phyloP scores from a whole-genome alignment of 2,329 filamentous ascomycete species.

The Aspergillus pseudoviridinutans region DNA sequence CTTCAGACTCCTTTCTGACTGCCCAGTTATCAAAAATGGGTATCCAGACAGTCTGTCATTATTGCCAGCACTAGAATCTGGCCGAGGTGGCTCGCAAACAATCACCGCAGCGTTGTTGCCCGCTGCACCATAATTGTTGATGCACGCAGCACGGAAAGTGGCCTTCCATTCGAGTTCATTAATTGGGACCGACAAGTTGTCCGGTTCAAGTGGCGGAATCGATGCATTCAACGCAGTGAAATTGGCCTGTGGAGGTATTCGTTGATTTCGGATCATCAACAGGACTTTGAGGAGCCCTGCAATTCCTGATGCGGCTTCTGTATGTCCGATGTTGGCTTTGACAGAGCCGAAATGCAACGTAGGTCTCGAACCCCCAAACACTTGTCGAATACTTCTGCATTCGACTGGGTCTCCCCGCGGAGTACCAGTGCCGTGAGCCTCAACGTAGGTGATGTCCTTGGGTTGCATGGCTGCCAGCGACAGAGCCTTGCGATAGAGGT shows the following conservation, averaged over 20 bases:
- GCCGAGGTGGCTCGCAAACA: not conserved
- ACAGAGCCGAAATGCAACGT: slow-evolving; percentile 15
- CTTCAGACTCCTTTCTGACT: not conserved
- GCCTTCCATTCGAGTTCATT: not conserved
- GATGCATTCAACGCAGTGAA: not conserved
- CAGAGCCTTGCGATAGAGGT: not conserved
- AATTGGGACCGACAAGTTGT: not conserved
- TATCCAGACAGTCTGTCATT: not conserved
- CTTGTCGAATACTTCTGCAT: not conserved
- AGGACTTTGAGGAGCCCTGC: slow-evolving; percentile 20
- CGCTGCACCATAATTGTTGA: slow-evolving; percentile 9
- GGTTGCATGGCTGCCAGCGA: not conserved
- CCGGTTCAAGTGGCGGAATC: not conserved
- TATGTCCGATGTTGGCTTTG: slow-evolving; percentile 28
- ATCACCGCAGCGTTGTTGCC: slow-evolving; percentile 6
- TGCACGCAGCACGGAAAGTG: not conserved
- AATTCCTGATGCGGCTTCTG: slow-evolving; percentile 23
- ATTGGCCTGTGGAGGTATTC: slow-evolving; percentile 6
- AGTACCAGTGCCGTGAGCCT: slow-evolving; percentile 9
- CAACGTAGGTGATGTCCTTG: not conserved
- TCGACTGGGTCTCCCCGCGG: slow-evolving; percentile 6
- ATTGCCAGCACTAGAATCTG: not conserved
- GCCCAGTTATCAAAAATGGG: not conserved
- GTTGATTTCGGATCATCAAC: slow-evolving; percentile 9
- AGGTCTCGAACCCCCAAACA: not conserved